A percentile compares a stretch with the other conserved stretches of the same genome.
Conservation (phyloP, 1,139 yeast genomes). For the Candida sanyaensis region DNA sequence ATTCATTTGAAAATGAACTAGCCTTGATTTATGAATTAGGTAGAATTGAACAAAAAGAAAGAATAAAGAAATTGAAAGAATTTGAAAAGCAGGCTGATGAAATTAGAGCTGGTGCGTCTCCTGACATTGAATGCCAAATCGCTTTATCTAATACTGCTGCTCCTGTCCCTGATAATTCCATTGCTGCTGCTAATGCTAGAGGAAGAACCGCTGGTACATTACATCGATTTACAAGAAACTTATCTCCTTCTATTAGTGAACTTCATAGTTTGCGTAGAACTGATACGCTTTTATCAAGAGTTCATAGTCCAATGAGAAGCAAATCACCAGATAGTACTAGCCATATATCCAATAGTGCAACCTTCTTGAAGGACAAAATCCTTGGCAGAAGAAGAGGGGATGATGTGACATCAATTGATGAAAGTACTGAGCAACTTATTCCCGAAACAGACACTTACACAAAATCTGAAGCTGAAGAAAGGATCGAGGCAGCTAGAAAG, state of each 20-base stretch:
- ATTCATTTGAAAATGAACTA: slow-evolving; percentile 46
- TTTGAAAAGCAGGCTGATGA: slow-evolving; percentile 32
- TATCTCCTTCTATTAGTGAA: not conserved
- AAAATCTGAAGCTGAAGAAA: slow-evolving; percentile 26
- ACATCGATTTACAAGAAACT: not conserved
- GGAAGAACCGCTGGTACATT: not conserved
- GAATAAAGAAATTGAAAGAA: slow-evolving; percentile 29
- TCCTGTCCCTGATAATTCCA: slow-evolving; percentile 6
- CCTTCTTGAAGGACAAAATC: slow-evolving; percentile 10
- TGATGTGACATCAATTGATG: slow-evolving; percentile 1
- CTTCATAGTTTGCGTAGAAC: not conserved
- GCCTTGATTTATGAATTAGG: slow-evolving; percentile 42
- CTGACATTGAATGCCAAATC: slow-evolving; percentile 21
- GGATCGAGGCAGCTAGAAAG: slow-evolving; percentile 37
- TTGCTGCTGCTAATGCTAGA: not conserved
- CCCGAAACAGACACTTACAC: slow-evolving; percentile 10
- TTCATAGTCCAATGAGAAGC: slow-evolving; percentile 6
- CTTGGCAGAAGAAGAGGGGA: slow-evolving; percentile 6
- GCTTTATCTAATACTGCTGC: slow-evolving; percentile 14
- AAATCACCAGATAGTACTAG: not conserved
- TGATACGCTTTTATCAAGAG: not conserved
- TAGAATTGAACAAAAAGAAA: slow-evolving; percentile 33
- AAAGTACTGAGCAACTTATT: not conserved
- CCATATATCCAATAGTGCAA: slow-evolving; percentile 2
- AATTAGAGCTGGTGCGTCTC: slow-evolving; percentile 15